These are phyloP conservation scores for Candida sanyaensis DNA, from an alignment of 1,139 yeast species.

Conservation along the genomic window DNA sequence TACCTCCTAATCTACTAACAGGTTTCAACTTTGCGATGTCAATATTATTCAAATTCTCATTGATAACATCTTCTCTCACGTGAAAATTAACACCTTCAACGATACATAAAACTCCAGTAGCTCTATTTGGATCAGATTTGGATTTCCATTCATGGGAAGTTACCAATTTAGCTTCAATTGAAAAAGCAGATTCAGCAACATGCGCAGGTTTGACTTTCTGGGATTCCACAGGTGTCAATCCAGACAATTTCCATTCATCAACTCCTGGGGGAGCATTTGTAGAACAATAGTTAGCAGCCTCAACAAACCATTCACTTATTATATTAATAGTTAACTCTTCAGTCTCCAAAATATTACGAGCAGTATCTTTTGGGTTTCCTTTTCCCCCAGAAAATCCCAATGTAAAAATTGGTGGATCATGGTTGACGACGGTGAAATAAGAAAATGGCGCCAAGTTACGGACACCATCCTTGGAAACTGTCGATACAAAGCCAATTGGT, in stretches of 20 bases:
- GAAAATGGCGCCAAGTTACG: conserved; percentile 62
- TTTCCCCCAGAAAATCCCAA: conserved; percentile 47
- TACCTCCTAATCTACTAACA: conserved; percentile 59
- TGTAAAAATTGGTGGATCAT: conserved; percentile 62
- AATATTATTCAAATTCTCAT: conserved; percentile 37
- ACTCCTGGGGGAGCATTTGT: conserved; percentile 49
- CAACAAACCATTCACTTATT: conserved; percentile 64
- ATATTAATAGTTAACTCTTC: conserved; percentile 59
- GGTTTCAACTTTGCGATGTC: conserved; percentile 55
- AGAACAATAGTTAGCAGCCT: conserved; percentile 59
- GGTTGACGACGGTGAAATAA: conserved; percentile 48
- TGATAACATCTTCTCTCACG: conserved; percentile 54
- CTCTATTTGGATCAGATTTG: conserved; percentile 31
- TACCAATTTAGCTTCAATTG: conserved; percentile 55
- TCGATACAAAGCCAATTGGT: conserved; percentile 60
- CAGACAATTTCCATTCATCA: conserved; percentile 58
- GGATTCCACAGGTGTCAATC: conserved; percentile 52
- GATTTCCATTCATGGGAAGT: conserved; percentile 49
- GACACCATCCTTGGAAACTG: conserved; percentile 43
- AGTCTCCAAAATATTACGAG: conserved; percentile 49
- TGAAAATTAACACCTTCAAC: conserved; percentile 62
- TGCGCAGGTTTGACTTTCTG: conserved; percentile 51
- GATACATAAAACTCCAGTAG: conserved; percentile 43
- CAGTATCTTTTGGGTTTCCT: conserved; percentile 50
- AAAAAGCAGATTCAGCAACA: conserved; percentile 63